Percentiles rank a stretch among this genome's conserved stretches.
Evolutionary conservation across 2,329 filamentous ascomycete species (phyloP).

Genomic region (Xylaria sp.): DNA sequence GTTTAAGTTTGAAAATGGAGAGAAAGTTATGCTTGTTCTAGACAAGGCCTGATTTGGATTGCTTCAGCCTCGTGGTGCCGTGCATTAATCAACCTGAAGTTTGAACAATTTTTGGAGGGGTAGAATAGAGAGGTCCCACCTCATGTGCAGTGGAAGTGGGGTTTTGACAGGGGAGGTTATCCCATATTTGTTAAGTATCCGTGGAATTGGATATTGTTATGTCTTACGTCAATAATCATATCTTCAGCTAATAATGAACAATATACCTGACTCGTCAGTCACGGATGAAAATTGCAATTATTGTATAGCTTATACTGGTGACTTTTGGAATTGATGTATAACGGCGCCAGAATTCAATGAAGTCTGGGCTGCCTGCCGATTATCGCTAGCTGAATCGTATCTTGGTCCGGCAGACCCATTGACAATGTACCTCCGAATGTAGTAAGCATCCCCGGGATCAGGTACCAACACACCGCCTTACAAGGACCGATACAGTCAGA

Average conservation of each 20-base stretch:
- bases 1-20: not conserved
- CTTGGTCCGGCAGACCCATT: not conserved
- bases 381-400: conserved; percentile 6
- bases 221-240: too few relatives aligned
- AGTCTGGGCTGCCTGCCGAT: not conserved
- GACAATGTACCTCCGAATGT: conserved; percentile 13
- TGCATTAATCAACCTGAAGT: not conserved
- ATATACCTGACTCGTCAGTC: not conserved
- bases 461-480: conserved; percentile 24
- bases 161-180: not conserved
- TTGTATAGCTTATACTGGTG: not conserved
- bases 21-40: conserved; percentile 2
- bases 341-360: not conserved
- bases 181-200: not conserved
- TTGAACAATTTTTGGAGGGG: conserved; percentile 32
- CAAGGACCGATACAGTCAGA: conserved; percentile 36
- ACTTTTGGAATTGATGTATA: not conserved
- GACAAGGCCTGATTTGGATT: conserved; percentile 7
- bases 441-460: conserved; percentile 30
- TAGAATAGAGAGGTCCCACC: conserved; percentile 16
- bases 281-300: not conserved
- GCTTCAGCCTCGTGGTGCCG: conserved; percentile 28
- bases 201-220: too few relatives aligned
- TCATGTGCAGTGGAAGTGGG: conserved; percentile 9
- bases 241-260: too few relatives aligned